These are phyloP conservation scores for Aphanomyces stellatus DNA, from an alignment of 352 stramenopile genomes.

Conservation along the genomic window DNA sequence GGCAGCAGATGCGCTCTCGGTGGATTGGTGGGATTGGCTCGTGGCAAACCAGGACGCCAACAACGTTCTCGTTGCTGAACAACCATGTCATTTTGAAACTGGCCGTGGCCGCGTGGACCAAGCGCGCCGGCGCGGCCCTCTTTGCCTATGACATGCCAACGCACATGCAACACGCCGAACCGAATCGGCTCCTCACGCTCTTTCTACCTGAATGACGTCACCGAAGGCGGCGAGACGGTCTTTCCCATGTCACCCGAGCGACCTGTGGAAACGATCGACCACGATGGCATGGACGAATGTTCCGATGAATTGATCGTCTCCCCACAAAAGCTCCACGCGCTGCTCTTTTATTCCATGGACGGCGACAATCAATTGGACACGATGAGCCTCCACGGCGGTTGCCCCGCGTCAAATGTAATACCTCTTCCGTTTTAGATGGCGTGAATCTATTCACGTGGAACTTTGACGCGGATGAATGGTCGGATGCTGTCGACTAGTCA, in stretches of 20 bases:
- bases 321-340: conserved; percentile 53
- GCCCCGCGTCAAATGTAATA: conserved; percentile 60
- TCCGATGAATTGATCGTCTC: conserved; percentile 63
- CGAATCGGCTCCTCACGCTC: conserved; percentile 94
- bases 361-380: conserved; percentile 57
- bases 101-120: conserved; percentile 32
- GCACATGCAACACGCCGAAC: conserved; percentile 44
- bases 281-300: conserved; percentile 72
- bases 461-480: conserved; percentile 44
- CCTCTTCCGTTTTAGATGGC: conserved; percentile 26
- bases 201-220: conserved; percentile 96
- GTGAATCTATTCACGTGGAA: conserved; percentile 71
- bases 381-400: conserved; percentile 80
- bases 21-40: conserved; percentile 39
- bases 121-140: neutral
- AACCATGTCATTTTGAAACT: conserved; percentile 38
- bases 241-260: conserved; percentile 88
- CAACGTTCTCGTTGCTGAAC: conserved; percentile 42
- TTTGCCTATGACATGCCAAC: conserved; percentile 11
- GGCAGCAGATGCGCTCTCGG: conserved; percentile 23
- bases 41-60: conserved; percentile 34
- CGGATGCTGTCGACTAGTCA: neutral
- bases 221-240: conserved; percentile 95
- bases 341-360: conserved; percentile 81
- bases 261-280: conserved; percentile 59